A percentile compares a stretch with the other conserved stretches of the same genome.
These are phyloP conservation scores for Xylariomycetidae sp. DNA, from an alignment of 2,329 filamentous ascomycete genomes.

Conservation along the genomic window DNA sequence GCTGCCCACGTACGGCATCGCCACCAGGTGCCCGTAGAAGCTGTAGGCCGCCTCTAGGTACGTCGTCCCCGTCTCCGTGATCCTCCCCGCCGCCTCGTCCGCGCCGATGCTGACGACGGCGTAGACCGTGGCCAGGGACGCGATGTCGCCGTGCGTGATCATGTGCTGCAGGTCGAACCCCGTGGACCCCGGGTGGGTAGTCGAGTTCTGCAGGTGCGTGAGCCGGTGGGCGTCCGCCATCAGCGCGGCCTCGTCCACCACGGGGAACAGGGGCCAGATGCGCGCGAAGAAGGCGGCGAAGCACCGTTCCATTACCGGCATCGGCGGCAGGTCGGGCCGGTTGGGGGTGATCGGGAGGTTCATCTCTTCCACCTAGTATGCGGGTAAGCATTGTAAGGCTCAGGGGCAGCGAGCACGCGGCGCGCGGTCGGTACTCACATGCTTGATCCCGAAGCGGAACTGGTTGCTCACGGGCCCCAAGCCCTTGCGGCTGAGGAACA, in stretches of 20 bases:
- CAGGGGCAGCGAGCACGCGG: not conserved
- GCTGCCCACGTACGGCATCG: conserved; percentile 12
- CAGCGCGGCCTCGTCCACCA: conserved; percentile 10
- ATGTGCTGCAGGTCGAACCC: not conserved
- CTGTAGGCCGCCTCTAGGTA: conserved; percentile 12
- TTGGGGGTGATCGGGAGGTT: not conserved
- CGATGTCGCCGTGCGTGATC: not conserved
- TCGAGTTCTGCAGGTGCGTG: not conserved
- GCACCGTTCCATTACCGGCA: conserved; percentile 4
- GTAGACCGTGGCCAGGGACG: conserved; percentile 9
- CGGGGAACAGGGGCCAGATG: conserved; percentile 16
- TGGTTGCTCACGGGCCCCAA: conserved; percentile 12
- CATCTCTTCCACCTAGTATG: conserved; percentile 1
- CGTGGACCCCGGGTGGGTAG: not conserved
- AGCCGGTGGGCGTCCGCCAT: conserved; percentile 4
- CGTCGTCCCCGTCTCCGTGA: conserved; percentile 6
- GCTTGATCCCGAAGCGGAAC: conserved; percentile 18
- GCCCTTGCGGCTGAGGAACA: conserved; percentile 14
- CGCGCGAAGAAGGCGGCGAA: conserved; percentile 13
- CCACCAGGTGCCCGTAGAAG: conserved; percentile 14
- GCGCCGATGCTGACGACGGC: conserved; percentile 13
- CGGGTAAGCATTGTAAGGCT: not conserved
- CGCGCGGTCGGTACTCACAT: too few relatives aligned
- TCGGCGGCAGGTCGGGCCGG: conserved; percentile 10
- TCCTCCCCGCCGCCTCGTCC: conserved; percentile 9